Conservation (phyloP, 768 basidiomycete genomes). For the Boletus rubescentipes region DNA sequence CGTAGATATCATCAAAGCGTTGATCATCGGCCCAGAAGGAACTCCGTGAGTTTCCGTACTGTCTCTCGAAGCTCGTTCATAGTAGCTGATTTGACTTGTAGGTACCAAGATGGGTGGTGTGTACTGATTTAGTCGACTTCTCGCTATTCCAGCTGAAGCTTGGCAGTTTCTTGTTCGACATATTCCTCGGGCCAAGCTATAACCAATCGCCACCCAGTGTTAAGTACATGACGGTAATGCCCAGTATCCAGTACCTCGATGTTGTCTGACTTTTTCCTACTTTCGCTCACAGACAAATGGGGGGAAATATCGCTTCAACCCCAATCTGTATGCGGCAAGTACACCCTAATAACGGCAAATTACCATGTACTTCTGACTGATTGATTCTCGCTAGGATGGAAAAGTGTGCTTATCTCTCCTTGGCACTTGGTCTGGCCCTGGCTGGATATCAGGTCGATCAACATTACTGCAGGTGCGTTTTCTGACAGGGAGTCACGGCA, state of each 20-base stretch:
- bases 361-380: background rate
- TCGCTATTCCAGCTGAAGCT: conserved; percentile 6
- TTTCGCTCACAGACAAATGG: conserved; percentile 63
- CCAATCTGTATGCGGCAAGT: conserved; percentile 87
- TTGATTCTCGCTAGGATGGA: conserved; percentile 60
- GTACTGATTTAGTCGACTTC: conserved; percentile 21
- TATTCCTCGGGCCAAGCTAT: conserved; percentile 87
- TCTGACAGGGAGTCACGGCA: background rate
- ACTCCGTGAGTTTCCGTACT: conserved; percentile 66
- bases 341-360: background rate
- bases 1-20: conserved; percentile 89
- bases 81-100: conserved; percentile 30
- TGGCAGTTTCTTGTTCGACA: conserved; percentile 76
- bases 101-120: conserved; percentile 90
- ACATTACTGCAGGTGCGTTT: conserved; percentile 76
- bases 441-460: conserved; percentile 89
- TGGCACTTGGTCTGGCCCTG: conserved; percentile 92
- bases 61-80: background rate
- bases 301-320: conserved; percentile 89
- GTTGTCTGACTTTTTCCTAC: conserved; percentile 12
- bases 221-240: conserved; percentile 58
- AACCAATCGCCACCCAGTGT: conserved; percentile 82
- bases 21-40: conserved; percentile 90
- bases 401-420: conserved; percentile 92
- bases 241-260: background rate